phyloP scores from a whole-genome alignment of 495 filamentous ascomycete genomes.

The Xylaria cubensis region DNA sequence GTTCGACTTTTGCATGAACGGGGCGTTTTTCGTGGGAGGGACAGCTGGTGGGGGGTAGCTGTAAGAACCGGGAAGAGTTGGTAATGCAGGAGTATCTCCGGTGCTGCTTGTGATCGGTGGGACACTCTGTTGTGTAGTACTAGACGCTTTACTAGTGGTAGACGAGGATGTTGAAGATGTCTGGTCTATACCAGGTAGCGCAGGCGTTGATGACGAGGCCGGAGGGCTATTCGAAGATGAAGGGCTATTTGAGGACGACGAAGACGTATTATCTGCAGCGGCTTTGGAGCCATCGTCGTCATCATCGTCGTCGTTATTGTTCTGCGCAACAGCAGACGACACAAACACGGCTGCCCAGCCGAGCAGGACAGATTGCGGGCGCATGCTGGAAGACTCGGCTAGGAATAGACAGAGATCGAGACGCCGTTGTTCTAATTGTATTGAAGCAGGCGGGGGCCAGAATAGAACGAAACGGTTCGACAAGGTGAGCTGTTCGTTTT shows the following conservation, averaged over 20 bases:
- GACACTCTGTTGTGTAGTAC: conserved; percentile 35
- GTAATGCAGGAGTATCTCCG: conserved; percentile 45
- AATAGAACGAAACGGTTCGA: background rate
- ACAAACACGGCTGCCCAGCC: conserved; percentile 32
- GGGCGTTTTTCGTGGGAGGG: conserved; percentile 82
- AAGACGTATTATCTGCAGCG: conserved; percentile 25
- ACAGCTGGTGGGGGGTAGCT: conserved; percentile 70
- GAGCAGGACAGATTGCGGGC: conserved; percentile 21
- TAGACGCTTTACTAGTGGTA: conserved; percentile 25
- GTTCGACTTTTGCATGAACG: conserved; percentile 93
- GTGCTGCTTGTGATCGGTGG: conserved; percentile 37
- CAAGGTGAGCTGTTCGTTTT: background rate
- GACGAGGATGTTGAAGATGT: conserved; percentile 25
- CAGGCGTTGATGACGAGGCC: conserved; percentile 19
- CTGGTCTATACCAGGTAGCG: conserved; percentile 22
- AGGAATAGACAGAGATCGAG: background rate
- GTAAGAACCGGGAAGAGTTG: conserved; percentile 53
- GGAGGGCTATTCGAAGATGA: conserved; percentile 28
- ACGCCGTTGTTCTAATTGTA: background rate
- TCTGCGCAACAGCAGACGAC: conserved; percentile 36
- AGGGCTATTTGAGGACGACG: conserved; percentile 29
- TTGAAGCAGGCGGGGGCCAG: background rate
- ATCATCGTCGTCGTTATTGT: conserved; percentile 26
- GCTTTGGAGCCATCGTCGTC: conserved; percentile 21
- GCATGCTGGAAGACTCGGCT: conserved; percentile 18